A percentile compares a stretch with the other conserved stretches of the same genome.
Conservation (phyloP, 495 filamentous ascomycete species). For the Bryoglossum gracile region DNA sequence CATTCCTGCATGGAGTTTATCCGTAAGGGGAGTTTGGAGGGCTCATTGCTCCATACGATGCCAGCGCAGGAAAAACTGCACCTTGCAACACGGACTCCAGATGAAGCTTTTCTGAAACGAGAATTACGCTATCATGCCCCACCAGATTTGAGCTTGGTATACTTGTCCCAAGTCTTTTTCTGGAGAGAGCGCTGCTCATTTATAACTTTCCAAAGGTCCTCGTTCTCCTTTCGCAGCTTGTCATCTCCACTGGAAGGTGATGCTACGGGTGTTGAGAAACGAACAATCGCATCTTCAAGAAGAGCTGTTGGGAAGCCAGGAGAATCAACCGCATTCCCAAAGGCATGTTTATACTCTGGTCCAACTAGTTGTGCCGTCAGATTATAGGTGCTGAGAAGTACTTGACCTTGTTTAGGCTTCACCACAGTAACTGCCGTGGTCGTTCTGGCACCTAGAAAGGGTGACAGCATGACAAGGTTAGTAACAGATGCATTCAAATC, state of each 20-base stretch:
- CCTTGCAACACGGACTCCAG: constrained; percentile 5
- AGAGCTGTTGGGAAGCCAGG: constrained; percentile 22
- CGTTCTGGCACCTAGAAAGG: constrained; percentile 40
- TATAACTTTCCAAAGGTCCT: constrained; percentile 44
- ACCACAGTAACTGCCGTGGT: constrained; percentile 55
- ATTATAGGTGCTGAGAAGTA: constrained; percentile 60
- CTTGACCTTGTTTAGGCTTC: constrained; percentile 63
- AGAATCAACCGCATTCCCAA: constrained; percentile 5
- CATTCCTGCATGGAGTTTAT: not conserved
- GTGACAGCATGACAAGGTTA: constrained; percentile 63
- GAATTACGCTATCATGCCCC: constrained; percentile 8
- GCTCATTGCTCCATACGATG: no score
- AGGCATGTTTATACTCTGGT: constrained; percentile 17
- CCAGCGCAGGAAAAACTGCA: not conserved
- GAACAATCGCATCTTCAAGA: constrained; percentile 32
- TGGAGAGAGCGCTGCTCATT: constrained; percentile 41
- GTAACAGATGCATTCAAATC: constrained; percentile 72
- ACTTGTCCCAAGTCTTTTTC: constrained; percentile 40
- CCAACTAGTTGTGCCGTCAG: constrained; percentile 57
- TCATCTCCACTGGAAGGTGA: constrained; percentile 29
- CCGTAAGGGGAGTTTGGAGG: not conserved
- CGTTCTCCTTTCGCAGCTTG: constrained; percentile 40
- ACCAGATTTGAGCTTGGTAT: constrained; percentile 24
- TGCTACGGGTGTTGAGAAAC: constrained; percentile 27
- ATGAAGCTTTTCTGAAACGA: constrained; percentile 11